Conservation (phyloP, 1,284 basidiomycete species). For the Ganoderma lingzhi region DNA sequence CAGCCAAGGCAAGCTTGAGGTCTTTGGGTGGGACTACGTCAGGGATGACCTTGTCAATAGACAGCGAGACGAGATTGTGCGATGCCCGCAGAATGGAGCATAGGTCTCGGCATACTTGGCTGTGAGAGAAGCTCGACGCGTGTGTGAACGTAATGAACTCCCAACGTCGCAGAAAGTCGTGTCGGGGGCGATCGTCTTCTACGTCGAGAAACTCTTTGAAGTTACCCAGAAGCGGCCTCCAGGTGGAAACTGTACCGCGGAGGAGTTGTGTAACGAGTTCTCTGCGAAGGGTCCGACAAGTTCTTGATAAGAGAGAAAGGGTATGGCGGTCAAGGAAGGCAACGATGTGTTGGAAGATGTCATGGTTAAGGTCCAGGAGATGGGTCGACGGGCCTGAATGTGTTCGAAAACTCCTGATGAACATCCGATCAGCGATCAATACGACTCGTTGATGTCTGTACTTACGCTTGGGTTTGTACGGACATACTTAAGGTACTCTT, state of each 20-base stretch:
- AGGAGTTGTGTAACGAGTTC: not conserved
- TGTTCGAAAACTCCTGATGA: not conserved
- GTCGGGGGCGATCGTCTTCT: not conserved
- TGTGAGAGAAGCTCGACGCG: not conserved
- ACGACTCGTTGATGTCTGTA: not conserved
- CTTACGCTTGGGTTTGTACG: not conserved
- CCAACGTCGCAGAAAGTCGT: not conserved
- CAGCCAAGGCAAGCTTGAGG: not conserved
- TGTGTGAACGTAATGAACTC: not conserved
- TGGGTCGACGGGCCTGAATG: not conserved
- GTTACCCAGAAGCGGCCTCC: not conserved
- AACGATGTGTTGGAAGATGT: not conserved
- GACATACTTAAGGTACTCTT: not conserved
- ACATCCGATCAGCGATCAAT: not conserved
- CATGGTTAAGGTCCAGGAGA: slow-evolving; percentile 1
- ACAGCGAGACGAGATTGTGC: not conserved
- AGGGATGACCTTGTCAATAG: not conserved
- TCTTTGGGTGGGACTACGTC: not conserved
- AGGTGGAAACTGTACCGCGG: not conserved
- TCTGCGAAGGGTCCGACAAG: not conserved
- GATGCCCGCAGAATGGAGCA: not conserved
- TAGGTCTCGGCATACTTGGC: not conserved
- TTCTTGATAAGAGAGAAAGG: not conserved
- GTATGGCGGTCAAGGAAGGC: not conserved
- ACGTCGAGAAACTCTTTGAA: not conserved